Evolutionary conservation across 495 filamentous ascomycete species (phyloP), one percentile per base, ranked within the genome.

Genomic region (Tuber melanosporum): DNA sequence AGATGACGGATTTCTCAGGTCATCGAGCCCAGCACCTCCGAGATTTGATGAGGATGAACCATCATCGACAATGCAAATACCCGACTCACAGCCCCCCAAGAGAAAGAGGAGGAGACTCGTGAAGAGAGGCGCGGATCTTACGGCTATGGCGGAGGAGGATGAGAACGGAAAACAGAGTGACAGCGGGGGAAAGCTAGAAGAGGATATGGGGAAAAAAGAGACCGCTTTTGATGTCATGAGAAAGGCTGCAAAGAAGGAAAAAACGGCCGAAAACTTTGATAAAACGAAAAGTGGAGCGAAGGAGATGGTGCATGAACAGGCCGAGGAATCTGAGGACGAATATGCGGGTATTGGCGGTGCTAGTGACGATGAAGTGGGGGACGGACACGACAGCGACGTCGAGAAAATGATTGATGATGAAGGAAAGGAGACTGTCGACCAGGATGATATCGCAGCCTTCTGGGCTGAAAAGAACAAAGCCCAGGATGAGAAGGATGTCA

Each of bases 271-370:
- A 36, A 85, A 86, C 12, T 97, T 93, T 79, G 89, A 97, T 84
- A 95, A 92, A 86, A 93, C 91, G 81, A 95, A 91, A 83, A 96
- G 93, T 84, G 92, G 94, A 81, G 94, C 94, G 0, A 94, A 90
- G 75, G 91, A 91, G 20, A 93, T 97, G 86, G 86, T 99, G 26
- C 89, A 98, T 77, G 95, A 98, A 78, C 93, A 95, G 81, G 95
- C 95, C 57, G 93, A 95, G 80, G 95, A 99, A 86, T 98, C 96
- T 0, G 96, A 98, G 83, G 95, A 99, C 83, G 95, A 99, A 84
- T 99, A 97, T 83, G 95, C 94, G 46, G 96, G 96, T 3, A 87
- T 98, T 62, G 96, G 96, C 71, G 95, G 95, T 66, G 91, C 88
- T 6, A 94, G 93, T 84, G 94, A 95, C 72, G 96, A 99, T 76